Conservation (phyloP, 345 rosid species). For the Zanthoxylum bungeanum region DNA sequence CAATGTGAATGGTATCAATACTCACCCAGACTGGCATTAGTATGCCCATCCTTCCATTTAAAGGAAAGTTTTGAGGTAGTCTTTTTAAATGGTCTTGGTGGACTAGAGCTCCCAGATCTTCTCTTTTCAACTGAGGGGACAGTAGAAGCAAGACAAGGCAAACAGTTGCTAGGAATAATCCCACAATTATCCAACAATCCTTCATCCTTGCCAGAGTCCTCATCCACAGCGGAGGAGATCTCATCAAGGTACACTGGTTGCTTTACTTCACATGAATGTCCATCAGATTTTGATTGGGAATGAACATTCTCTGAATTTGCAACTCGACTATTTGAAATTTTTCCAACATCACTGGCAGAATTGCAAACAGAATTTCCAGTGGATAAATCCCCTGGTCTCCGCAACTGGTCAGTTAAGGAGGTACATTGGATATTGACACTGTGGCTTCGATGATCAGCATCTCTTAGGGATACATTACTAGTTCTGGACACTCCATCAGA, state of each 20-base stretch:
- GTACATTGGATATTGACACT: conserved; percentile 20
- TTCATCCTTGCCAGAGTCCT: conserved; percentile 38
- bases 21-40: conserved; percentile 62
- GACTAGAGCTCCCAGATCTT: conserved; percentile 63
- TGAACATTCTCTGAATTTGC: conserved; percentile 28
- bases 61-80: conserved; percentile 60
- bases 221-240: conserved; percentile 52
- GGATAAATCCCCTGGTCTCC: conserved; percentile 35
- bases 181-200: conserved; percentile 63
- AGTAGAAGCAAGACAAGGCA: conserved; percentile 80
- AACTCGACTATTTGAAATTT: conserved; percentile 27
- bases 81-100: conserved; percentile 58
- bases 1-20: conserved; percentile 7
- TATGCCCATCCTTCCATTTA: conserved; percentile 79
- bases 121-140: conserved; percentile 69
- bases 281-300: conserved; percentile 28
- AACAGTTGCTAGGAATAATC: conserved; percentile 65
- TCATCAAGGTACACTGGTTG: conserved; percentile 57
- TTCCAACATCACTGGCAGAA: conserved; percentile 27
- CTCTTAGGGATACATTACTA: conserved; percentile 38
- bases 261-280: conserved; percentile 30
- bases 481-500: conserved; percentile 49
- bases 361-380: conserved; percentile 34
- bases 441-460: conserved; percentile 34
- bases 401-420: conserved; percentile 33